Conservation (phyloP, 768 basidiomycete species). For the Suillus alpinus region DNA sequence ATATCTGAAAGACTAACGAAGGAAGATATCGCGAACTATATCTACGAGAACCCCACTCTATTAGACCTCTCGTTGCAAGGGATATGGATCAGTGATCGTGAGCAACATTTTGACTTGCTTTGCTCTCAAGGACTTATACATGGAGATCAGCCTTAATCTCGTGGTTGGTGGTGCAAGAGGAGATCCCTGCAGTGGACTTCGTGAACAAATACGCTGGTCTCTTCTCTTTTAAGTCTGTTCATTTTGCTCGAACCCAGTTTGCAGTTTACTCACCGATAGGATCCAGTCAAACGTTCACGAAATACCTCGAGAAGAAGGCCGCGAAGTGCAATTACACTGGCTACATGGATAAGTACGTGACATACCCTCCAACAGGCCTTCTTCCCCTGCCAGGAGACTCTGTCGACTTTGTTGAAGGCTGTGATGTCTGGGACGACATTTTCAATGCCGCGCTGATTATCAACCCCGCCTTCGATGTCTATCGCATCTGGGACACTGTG, state of each 20-base stretch:
- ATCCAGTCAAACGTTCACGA: constrained; percentile 60
- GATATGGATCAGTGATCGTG: constrained; percentile 72
- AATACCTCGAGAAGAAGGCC: constrained; percentile 51
- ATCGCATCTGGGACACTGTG: constrained; percentile 70
- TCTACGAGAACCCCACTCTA: constrained; percentile 53
- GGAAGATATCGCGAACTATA: constrained; percentile 75
- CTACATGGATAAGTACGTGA: constrained; percentile 47
- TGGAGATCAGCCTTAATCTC: constrained; percentile 47
- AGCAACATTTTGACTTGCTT: constrained; percentile 20
- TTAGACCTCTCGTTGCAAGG: constrained; percentile 65
- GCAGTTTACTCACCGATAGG: background rate
- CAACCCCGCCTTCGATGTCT: constrained; percentile 77
- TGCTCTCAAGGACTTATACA: background rate
- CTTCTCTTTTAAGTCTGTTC: constrained; percentile 66
- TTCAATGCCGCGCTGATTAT: constrained; percentile 56
- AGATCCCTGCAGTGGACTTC: constrained; percentile 72
- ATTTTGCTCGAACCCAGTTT: background rate
- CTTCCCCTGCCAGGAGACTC: constrained; percentile 66
- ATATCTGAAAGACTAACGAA: constrained; percentile 20
- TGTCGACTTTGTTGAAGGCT: constrained; percentile 43
- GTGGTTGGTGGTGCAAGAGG: constrained; percentile 59
- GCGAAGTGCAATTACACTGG: constrained; percentile 3
- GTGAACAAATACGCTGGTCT: constrained; percentile 70
- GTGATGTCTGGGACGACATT: constrained; percentile 67
- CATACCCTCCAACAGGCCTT: constrained; percentile 60